Evolutionary conservation across 2,329 filamentous ascomycete species (phyloP).

Genomic region (Septoria linicola): DNA sequence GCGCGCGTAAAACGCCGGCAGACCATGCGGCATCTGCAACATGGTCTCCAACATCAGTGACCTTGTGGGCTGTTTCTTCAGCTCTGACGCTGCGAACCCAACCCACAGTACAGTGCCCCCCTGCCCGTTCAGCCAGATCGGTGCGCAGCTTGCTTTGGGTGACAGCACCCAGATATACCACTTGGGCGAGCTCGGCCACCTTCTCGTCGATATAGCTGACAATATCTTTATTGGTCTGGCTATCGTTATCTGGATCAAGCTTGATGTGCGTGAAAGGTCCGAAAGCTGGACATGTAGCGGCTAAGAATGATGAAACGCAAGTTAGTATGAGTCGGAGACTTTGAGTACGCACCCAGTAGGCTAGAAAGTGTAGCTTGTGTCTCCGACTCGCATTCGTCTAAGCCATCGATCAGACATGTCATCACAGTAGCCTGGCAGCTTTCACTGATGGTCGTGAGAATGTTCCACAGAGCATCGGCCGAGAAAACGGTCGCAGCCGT

Average conservation of each 20-base stretch:
- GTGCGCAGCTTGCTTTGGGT: neutral
- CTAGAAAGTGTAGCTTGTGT: neutral
- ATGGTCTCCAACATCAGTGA: neutral
- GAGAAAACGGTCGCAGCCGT: neutral
- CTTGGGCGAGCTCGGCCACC: neutral
- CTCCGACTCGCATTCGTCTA: neutral
- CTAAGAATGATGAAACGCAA: neutral
- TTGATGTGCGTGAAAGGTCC: no score
- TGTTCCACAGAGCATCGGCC: neutral
- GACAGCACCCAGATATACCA: no score
- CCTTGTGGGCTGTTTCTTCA: neutral
- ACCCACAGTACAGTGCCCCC: slow-evolving; percentile 4
- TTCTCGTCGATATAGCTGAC: neutral
- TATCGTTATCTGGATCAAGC: no score
- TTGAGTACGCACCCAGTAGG: no score
- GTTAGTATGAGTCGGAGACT: no score
- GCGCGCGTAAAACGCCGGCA: neutral
- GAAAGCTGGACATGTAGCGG: neutral
- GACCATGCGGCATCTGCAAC: neutral
- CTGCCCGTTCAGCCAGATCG: neutral
- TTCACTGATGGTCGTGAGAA: neutral
- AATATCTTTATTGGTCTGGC: neutral
- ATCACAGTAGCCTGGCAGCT: neutral
- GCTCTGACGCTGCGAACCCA: neutral
- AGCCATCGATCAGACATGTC: neutral